phyloP scores from a whole-genome alignment of 169 alveolate genomes.

The Miamiensis avidus region DNA sequence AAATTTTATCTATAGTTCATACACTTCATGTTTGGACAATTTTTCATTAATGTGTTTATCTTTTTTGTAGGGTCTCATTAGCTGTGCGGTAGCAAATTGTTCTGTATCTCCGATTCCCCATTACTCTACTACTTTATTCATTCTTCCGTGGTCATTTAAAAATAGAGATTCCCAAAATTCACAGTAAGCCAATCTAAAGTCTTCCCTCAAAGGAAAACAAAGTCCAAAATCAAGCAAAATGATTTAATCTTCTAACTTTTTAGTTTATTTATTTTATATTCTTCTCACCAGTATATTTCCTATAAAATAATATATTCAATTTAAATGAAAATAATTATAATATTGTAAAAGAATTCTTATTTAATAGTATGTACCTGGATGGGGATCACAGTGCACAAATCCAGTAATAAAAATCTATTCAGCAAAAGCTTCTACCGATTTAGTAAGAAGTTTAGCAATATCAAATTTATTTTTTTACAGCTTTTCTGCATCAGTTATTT shows the following conservation, averaged over 20 bases:
- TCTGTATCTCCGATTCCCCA: slow-evolving; percentile 48
- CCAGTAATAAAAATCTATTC: slow-evolving; percentile 69
- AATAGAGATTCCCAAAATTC: slow-evolving; percentile 38
- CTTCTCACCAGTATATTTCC: slow-evolving; percentile 61
- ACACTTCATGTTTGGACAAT: slow-evolving; percentile 29
- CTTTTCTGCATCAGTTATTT: slow-evolving; percentile 57
- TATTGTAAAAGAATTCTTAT: no score
- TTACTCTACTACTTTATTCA: slow-evolving; percentile 19
- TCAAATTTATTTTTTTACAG: slow-evolving; percentile 48
- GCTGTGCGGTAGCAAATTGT: slow-evolving; percentile 32
- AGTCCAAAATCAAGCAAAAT: slow-evolving; percentile 83
- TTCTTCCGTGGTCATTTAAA: slow-evolving; percentile 12
- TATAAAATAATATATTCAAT: no score
- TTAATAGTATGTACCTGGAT: slow-evolving; percentile 61
- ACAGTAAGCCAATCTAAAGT: slow-evolving; percentile 34
- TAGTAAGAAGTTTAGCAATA: slow-evolving; percentile 47
- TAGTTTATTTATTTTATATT: background rate
- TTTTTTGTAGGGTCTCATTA: slow-evolving; percentile 44
- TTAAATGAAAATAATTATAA: no score
- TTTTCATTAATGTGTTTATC: slow-evolving; percentile 33
- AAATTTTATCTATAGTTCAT: slow-evolving; percentile 31
- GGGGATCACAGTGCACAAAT: slow-evolving; percentile 85
- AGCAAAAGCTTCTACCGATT: slow-evolving; percentile 62
- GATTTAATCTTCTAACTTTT: slow-evolving; percentile 33
- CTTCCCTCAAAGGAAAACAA: slow-evolving; percentile 45